Percentiles rank a stretch among this genome's conserved stretches.
phyloP scores from a whole-genome alignment of 805 yeast species.

The Candida jianshihensis region DNA sequence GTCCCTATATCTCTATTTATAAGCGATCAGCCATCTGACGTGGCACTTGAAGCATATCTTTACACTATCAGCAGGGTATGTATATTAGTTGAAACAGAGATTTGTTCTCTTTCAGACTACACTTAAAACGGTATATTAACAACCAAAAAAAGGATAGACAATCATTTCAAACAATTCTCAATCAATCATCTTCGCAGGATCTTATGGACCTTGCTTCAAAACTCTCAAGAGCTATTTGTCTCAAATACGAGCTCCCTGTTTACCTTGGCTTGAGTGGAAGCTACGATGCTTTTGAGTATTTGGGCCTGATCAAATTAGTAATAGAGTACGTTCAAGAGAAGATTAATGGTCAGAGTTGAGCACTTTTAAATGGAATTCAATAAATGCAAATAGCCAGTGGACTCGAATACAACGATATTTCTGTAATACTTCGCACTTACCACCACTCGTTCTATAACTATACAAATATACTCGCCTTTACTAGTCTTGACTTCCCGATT shows the following conservation, averaged over 20 bases:
- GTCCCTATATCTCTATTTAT: constrained; percentile 32
- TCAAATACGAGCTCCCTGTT: constrained; percentile 34
- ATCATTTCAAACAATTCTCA: constrained; percentile 36
- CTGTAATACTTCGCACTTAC: no score
- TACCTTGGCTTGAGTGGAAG: constrained; percentile 40
- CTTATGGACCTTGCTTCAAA: constrained; percentile 37
- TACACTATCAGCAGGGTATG: constrained; percentile 34
- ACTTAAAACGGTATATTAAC: constrained; percentile 1
- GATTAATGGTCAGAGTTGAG: constrained; percentile 1
- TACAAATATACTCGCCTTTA: no score
- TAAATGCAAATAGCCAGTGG: no score
- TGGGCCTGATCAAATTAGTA: constrained; percentile 23
- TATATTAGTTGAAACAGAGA: not conserved
- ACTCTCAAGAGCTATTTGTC: constrained; percentile 33
- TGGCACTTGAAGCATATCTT: constrained; percentile 35
- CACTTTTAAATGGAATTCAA: no score
- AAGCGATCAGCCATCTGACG: constrained; percentile 25
- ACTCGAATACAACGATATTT: no score
- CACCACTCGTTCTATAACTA: no score
- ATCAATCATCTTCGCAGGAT: constrained; percentile 30
- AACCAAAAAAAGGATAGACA: constrained; percentile 11
- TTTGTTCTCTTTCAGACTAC: no score
- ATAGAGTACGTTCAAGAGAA: constrained; percentile 24
- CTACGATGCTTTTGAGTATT: constrained; percentile 28
- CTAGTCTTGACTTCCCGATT: not conserved